Evolutionary conservation across 805 yeast species (phyloP).

Genomic region (Clavispora santaluciae): DNA sequence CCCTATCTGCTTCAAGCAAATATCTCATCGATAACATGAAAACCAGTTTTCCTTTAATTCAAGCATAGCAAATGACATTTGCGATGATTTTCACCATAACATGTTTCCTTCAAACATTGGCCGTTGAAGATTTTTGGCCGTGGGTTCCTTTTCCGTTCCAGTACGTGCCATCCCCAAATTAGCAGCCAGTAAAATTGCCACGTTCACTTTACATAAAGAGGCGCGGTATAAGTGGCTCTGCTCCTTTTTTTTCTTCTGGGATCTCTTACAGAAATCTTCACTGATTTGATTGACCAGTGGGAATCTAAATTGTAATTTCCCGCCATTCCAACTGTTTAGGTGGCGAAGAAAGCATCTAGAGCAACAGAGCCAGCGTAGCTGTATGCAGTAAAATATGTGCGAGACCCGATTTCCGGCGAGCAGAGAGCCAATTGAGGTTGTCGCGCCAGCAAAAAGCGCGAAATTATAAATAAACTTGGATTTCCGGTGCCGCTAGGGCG

Average conservation of each 20-base stretch:
- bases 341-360: background rate
- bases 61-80: too few species aligned
- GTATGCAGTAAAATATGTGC: conserved; percentile 14
- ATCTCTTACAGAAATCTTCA: background rate
- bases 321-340: background rate
- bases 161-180: conserved; percentile 1
- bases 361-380: background rate
- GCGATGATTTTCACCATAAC: too few species aligned
- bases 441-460: conserved; percentile 18
- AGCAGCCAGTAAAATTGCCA: conserved; percentile 1
- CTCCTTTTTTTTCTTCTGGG: background rate
- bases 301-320: too few species aligned
- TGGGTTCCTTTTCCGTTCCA: background rate
- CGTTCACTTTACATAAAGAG: background rate
- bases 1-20: background rate
- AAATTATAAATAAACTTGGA: conserved; percentile 18
- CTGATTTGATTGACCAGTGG: too few species aligned
- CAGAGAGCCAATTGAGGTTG: conserved; percentile 6
- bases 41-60: background rate
- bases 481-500: conserved; percentile 12
- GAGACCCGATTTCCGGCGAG: conserved; percentile 8
- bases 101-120: too few species aligned
- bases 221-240: background rate
- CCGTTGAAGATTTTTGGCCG: background rate
- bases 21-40: background rate